Evolutionary conservation across 1,284 basidiomycete genomes (phyloP).

Genomic region (Boletus sp.): DNA sequence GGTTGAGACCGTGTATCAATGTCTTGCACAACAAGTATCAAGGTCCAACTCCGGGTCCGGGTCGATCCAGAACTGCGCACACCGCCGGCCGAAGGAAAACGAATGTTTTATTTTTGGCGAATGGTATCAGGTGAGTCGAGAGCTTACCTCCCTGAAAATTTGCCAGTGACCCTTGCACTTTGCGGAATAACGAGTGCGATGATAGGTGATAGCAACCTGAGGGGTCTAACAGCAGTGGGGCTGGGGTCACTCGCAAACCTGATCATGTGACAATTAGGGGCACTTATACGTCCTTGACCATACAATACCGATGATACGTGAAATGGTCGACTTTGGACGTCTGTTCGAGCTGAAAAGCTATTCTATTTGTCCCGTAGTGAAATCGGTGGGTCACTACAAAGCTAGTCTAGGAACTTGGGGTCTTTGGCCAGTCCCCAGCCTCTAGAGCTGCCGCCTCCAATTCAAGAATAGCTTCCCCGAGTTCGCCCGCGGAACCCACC

Average conservation of each 20-base stretch:
- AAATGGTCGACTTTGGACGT: too few relatives aligned
- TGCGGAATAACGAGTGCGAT: background rate
- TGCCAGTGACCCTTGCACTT: background rate
- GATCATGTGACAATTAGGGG: too few relatives aligned
- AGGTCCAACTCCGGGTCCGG: background rate
- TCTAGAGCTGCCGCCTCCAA: slow-evolving; percentile 45
- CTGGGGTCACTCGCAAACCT: too few relatives aligned
- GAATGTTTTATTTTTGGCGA: background rate
- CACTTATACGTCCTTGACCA: too few relatives aligned
- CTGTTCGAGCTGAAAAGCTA: too few relatives aligned
- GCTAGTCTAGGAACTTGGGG: slow-evolving; percentile 15
- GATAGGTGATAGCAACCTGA: too few relatives aligned
- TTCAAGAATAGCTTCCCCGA: slow-evolving; percentile 53
- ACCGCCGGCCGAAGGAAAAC: background rate
- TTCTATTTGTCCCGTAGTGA: too few relatives aligned
- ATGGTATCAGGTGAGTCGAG: background rate
- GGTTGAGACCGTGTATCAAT: background rate
- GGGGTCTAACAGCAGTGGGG: too few relatives aligned
- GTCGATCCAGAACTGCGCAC: background rate
- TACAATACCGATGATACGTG: too few relatives aligned
- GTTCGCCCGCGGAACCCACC: slow-evolving; percentile 49
- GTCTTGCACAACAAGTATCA: background rate
- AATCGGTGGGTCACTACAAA: too few relatives aligned
- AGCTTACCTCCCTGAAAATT: background rate
- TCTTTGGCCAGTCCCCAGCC: slow-evolving; percentile 30